Evolutionary conservation across 2,329 filamentous ascomycete species (phyloP).

Genomic region (Colletotrichum endophyticum): DNA sequence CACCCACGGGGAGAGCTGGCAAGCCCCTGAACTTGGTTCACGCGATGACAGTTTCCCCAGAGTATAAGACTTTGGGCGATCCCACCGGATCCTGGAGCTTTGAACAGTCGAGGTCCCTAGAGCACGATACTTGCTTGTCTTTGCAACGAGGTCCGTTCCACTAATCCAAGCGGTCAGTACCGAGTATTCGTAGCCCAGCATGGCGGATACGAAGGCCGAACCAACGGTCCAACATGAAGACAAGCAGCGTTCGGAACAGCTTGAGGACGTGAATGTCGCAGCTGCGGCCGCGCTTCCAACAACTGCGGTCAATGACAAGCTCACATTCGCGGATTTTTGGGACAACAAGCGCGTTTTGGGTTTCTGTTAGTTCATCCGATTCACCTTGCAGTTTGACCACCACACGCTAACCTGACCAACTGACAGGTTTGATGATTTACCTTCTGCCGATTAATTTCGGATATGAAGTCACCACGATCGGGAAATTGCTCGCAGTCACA

Average conservation of each 20-base stretch:
- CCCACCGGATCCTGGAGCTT: background rate
- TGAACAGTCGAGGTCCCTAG: background rate
- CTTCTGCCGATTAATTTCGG: constrained; percentile 24
- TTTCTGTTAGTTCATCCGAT: constrained; percentile 9
- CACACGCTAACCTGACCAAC: background rate
- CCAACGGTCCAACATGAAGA: background rate
- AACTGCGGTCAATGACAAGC: constrained; percentile 1
- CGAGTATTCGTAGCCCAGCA: background rate
- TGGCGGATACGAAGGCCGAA: background rate
- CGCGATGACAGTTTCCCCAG: background rate
- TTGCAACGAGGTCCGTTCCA: background rate
- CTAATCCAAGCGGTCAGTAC: background rate
- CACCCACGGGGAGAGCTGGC: background rate
- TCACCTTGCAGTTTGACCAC: background rate
- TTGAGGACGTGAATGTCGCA: background rate
- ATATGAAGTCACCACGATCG: constrained; percentile 31
- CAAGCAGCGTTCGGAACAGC: background rate
- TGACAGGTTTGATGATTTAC: constrained; percentile 8
- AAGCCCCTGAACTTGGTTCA: background rate
- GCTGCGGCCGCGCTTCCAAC: background rate
- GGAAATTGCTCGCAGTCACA: constrained; percentile 32
- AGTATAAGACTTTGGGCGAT: background rate
- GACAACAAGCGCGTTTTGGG: constrained; percentile 9
- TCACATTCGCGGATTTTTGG: background rate
- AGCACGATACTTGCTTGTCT: background rate